phyloP scores from a whole-genome alignment of 305 asterid genomes.

The Fraxinus baroniana region DNA sequence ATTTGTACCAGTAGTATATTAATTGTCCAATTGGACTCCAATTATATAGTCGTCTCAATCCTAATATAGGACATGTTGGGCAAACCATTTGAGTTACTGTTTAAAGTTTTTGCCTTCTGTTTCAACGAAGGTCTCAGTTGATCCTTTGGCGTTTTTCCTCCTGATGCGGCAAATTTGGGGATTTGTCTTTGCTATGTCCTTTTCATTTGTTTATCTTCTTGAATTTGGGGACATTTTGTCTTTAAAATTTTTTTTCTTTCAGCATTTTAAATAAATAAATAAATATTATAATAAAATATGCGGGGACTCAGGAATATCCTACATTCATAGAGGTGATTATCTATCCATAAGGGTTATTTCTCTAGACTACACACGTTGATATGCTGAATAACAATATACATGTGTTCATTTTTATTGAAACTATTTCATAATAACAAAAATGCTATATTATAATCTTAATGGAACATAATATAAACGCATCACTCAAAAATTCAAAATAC shows the following conservation, averaged over 20 bases:
- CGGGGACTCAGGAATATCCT: background rate
- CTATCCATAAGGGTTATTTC: background rate
- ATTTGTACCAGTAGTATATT: background rate
- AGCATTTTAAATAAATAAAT: background rate
- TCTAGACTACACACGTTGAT: background rate
- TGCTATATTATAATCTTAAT: background rate
- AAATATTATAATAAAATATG: background rate
- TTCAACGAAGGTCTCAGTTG: constrained; percentile 9
- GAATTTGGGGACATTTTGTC: background rate
- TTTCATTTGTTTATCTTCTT: background rate
- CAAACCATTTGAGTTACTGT: background rate
- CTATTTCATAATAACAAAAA: background rate
- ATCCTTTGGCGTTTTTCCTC: background rate
- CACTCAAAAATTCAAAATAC: background rate
- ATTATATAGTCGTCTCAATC: background rate
- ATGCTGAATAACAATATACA: background rate
- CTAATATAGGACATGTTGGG: background rate
- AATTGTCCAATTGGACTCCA: background rate
- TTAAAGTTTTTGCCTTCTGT: constrained; percentile 1
- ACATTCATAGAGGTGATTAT: background rate
- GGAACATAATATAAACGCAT: background rate
- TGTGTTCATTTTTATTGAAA: background rate
- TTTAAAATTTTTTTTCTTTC: background rate
- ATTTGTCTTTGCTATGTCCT: background rate
- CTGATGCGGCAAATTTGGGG: background rate